Conservation (phyloP, 441 rosid genomes). For the Theobroma grandiflorum region DNA sequence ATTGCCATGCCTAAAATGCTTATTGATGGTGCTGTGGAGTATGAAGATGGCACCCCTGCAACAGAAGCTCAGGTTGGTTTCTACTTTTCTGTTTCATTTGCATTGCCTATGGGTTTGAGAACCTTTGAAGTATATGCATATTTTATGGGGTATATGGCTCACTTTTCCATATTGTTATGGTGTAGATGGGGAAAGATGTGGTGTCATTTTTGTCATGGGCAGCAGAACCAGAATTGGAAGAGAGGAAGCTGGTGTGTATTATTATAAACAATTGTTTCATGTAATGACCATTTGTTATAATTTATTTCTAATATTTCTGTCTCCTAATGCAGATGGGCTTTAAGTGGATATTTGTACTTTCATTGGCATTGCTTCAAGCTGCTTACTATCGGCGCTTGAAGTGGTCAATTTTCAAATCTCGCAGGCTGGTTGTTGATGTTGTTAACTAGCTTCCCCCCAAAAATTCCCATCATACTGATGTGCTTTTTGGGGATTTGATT, state of each 20-base stretch:
- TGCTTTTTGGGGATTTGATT: constrained; percentile 23
- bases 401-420: constrained; percentile 95
- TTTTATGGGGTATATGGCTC: neutral
- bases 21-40: constrained; percentile 95
- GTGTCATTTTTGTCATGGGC: constrained; percentile 97
- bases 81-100: constrained; percentile 11
- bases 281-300: neutral
- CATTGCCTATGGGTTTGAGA: neutral
- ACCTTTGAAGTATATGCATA: constrained; percentile 13
- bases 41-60: constrained; percentile 97
- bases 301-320: constrained; percentile 7
- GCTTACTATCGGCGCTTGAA: constrained; percentile 88
- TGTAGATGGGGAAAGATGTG: constrained; percentile 99
- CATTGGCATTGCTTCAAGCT: constrained; percentile 97
- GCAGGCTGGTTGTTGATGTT: constrained; percentile 92
- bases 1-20: constrained; percentile 99
- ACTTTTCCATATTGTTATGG: constrained; percentile 25
- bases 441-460: constrained; percentile 64
- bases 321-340: constrained; percentile 90
- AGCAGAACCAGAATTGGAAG: constrained; percentile 99
- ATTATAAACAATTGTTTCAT: neutral
- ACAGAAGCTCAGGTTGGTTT: constrained; percentile 92
- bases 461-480: constrained; percentile 13
- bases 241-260: constrained; percentile 84
- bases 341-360: constrained; percentile 97